These are phyloP conservation scores for Sphaceloma murrayae DNA, from an alignment of 2,329 filamentous ascomycete species.

Conservation along the genomic window DNA sequence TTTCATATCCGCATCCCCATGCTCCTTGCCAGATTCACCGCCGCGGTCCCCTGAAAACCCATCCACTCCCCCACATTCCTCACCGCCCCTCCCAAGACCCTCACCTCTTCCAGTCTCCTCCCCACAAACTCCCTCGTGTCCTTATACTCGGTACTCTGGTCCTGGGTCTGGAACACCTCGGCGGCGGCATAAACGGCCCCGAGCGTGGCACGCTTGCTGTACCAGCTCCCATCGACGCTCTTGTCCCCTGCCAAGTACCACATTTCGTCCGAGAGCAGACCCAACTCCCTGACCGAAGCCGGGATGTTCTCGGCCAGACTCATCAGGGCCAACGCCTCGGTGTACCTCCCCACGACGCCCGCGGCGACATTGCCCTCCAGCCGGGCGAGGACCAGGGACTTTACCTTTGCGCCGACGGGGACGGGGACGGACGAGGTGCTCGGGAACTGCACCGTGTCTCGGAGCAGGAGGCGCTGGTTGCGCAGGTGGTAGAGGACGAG, in stretches of 20 bases:
- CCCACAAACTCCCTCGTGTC: constrained; percentile 75
- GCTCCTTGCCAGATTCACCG: constrained; percentile 74
- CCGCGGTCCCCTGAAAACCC: constrained; percentile 68
- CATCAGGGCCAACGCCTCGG: constrained; percentile 88
- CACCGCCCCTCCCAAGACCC: constrained; percentile 52
- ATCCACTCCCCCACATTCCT: constrained; percentile 63
- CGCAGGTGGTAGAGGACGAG: constrained; percentile 71
- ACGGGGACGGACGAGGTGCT: constrained; percentile 40
- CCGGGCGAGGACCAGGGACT: constrained; percentile 65
- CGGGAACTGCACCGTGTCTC: constrained; percentile 38
- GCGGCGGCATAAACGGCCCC: constrained; percentile 58
- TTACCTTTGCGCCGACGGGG: constrained; percentile 62
- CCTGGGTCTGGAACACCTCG: constrained; percentile 92
- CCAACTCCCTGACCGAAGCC: constrained; percentile 66
- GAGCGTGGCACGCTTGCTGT: constrained; percentile 58
- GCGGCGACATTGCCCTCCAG: constrained; percentile 59
- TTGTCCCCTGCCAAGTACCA: constrained; percentile 76
- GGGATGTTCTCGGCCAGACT: constrained; percentile 72
- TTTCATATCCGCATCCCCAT: constrained; percentile 74
- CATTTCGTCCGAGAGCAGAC: constrained; percentile 80
- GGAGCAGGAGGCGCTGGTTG: constrained; percentile 53
- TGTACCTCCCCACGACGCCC: constrained; percentile 63
- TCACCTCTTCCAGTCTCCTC: constrained; percentile 61
- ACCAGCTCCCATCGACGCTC: constrained; percentile 80
- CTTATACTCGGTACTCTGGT: constrained; percentile 59